These are phyloP conservation scores for Chrysoporthe austroafricana DNA, from an alignment of 2,329 filamentous ascomycete genomes.

Conservation along the genomic window DNA sequence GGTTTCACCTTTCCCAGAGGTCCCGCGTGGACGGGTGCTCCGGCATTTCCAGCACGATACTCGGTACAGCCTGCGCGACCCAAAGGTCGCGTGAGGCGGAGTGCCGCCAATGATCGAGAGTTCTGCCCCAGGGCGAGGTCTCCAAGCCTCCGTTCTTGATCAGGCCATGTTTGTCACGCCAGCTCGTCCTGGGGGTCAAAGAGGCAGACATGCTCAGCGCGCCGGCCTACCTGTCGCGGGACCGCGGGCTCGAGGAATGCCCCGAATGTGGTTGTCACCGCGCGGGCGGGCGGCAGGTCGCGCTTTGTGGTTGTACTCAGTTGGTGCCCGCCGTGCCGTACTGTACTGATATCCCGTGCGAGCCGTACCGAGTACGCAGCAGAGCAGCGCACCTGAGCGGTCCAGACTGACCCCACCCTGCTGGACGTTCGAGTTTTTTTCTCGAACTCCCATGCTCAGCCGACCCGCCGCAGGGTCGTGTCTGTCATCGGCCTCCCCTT, in stretches of 20 bases:
- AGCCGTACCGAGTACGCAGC: background rate
- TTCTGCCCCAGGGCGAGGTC: background rate
- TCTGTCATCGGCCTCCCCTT: background rate
- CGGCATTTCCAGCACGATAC: background rate
- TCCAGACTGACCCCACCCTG: background rate
- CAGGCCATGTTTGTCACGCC: background rate
- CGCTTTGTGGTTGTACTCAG: background rate
- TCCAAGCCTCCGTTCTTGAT: background rate
- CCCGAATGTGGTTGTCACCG: background rate
- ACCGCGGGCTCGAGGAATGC: background rate
- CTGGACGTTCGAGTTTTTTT: background rate
- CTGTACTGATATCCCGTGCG: background rate
- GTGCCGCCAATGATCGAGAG: background rate
- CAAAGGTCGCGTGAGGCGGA: background rate
- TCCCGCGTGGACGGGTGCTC: slow-evolving; percentile 13
- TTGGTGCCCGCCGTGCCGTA: background rate
- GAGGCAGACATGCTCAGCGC: background rate
- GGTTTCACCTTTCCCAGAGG: slow-evolving; percentile 25
- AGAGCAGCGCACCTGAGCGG: background rate
- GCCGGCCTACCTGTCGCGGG: background rate
- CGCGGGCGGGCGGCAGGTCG: background rate
- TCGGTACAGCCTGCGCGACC: background rate
- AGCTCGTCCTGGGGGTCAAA: background rate
- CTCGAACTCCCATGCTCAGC: background rate
- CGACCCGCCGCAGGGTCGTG: background rate